phyloP scores from a whole-genome alignment of 345 rosid species.

The Lenwebbia sp. region DNA sequence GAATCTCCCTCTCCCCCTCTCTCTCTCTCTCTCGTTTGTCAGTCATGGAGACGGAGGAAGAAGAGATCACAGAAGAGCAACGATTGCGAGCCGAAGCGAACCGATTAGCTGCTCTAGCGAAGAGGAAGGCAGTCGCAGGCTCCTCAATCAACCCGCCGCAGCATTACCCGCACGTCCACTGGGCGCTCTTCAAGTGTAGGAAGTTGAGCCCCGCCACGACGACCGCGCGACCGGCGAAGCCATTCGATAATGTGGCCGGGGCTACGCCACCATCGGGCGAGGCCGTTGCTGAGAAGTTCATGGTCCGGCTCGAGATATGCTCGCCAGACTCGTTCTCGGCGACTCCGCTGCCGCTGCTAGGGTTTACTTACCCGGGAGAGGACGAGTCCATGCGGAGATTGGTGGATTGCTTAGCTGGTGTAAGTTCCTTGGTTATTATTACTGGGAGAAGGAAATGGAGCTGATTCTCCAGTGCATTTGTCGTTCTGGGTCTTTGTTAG shows the following conservation, averaged over 20 bases:
- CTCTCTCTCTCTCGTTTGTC: background rate
- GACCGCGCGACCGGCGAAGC: background rate
- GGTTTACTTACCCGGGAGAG: constrained; percentile 53
- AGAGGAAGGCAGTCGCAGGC: constrained; percentile 39
- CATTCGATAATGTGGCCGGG: background rate
- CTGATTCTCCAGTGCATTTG: background rate
- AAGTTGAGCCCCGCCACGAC: constrained; percentile 15
- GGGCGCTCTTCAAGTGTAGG: constrained; percentile 67
- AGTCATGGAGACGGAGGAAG: background rate
- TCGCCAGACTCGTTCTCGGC: constrained; percentile 76
- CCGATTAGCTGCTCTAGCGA: constrained; percentile 41
- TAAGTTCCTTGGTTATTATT: constrained; percentile 12
- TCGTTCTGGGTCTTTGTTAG: background rate
- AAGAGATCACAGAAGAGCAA: constrained; percentile 50
- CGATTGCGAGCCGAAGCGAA: constrained; percentile 47
- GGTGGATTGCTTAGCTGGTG: constrained; percentile 36
- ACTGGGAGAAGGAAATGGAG: background rate
- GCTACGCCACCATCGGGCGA: background rate
- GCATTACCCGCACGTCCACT: constrained; percentile 10
- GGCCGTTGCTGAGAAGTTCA: constrained; percentile 29
- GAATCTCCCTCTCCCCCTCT: background rate
- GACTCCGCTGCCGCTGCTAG: constrained; percentile 34
- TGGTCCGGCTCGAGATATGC: constrained; percentile 73
- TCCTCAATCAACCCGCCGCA: constrained; percentile 14
- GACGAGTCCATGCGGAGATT: constrained; percentile 43